Evolutionary conservation across 1,139 yeast genomes (phyloP).

Genomic region (Yamadazyma trypodendri): DNA sequence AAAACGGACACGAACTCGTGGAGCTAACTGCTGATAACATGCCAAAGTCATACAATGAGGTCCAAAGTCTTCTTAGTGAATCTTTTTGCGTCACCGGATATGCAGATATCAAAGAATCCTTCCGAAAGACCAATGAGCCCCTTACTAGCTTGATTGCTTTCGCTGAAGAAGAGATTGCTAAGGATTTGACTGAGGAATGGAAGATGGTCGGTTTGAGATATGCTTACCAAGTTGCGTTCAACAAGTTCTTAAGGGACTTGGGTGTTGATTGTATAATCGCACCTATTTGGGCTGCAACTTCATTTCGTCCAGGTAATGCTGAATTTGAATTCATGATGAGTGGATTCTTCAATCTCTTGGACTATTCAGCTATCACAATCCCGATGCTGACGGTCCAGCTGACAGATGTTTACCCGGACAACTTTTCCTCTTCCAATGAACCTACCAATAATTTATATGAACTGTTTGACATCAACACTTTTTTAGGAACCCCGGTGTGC

Average conservation of each 20-base stretch:
- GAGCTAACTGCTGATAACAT: conserved; percentile 27
- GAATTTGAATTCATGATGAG: conserved; percentile 64
- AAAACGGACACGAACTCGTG: conserved; percentile 12
- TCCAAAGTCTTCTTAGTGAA: conserved; percentile 36
- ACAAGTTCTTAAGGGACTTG: conserved; percentile 44
- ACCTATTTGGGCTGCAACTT: conserved; percentile 64
- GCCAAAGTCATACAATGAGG: conserved; percentile 33
- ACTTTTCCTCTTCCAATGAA: conserved; percentile 20
- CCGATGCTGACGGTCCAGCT: conserved; percentile 42
- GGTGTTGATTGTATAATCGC: conserved; percentile 61
- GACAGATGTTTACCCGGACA: conserved; percentile 30
- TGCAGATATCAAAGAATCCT: conserved; percentile 36
- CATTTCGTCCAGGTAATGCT: conserved; percentile 56
- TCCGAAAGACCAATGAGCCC: conserved; percentile 58
- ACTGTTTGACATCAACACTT: conserved; percentile 21
- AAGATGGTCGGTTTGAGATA: conserved; percentile 45
- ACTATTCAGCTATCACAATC: conserved; percentile 54
- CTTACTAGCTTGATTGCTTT: conserved; percentile 22
- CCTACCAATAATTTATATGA: conserved; percentile 33
- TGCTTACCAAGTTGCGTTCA: conserved; percentile 46
- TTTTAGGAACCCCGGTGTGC: conserved; percentile 29
- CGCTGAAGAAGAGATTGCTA: conserved; percentile 49
- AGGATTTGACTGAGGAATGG: conserved; percentile 41
- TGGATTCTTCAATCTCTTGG: conserved; percentile 57
- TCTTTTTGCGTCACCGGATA: conserved; percentile 54